Percentiles rank a stretch among this genome's conserved stretches.
phyloP scores from a whole-genome alignment of 495 filamentous ascomycete species.

The Penicillium turbatum region DNA sequence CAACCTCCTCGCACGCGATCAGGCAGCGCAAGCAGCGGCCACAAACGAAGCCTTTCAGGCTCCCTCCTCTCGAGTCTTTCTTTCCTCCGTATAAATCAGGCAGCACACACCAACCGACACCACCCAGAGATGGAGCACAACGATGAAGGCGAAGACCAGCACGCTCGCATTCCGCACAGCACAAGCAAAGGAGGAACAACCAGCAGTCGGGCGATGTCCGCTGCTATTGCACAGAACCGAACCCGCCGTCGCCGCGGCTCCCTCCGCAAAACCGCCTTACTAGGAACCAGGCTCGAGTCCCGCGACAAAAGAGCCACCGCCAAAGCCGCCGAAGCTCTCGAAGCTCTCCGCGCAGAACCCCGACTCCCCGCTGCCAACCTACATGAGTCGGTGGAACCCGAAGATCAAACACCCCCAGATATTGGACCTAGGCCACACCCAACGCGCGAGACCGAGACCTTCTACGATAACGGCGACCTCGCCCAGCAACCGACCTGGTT shows the following conservation, averaged over 20 bases:
- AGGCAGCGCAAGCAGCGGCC: constrained; percentile 42
- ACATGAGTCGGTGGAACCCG: constrained; percentile 5
- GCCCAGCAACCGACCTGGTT: constrained; percentile 26
- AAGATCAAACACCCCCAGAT: constrained; percentile 18
- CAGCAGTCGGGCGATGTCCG: constrained; percentile 51
- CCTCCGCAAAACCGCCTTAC: constrained; percentile 71
- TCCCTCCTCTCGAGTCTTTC: constrained; percentile 51
- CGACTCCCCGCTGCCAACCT: constrained; percentile 2
- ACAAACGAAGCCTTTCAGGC: constrained; percentile 63
- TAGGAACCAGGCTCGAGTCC: constrained; percentile 57
- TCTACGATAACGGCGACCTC: constrained; percentile 18
- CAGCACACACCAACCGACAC: constrained; percentile 30
- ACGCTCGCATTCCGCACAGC: constrained; percentile 23
- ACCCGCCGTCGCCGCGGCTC: constrained; percentile 74
- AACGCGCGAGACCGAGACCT: constrained; percentile 10
- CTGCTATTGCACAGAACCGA: constrained; percentile 56
- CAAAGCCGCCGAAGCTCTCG: constrained; percentile 34
- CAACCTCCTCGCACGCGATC: constrained; percentile 33
- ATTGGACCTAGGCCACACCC: constrained; percentile 10
- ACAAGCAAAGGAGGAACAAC: constrained; percentile 9
- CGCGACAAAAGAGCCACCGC: constrained; percentile 44
- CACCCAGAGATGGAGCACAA: constrained; percentile 39
- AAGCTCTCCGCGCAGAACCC: constrained; percentile 41
- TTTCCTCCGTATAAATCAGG: constrained; percentile 53
- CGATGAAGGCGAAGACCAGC: constrained; percentile 31